Evolutionary conservation across 2,329 filamentous ascomycete species (phyloP), one percentile per base, ranked within the genome.

Genomic region (Hortaea werneckii): DNA sequence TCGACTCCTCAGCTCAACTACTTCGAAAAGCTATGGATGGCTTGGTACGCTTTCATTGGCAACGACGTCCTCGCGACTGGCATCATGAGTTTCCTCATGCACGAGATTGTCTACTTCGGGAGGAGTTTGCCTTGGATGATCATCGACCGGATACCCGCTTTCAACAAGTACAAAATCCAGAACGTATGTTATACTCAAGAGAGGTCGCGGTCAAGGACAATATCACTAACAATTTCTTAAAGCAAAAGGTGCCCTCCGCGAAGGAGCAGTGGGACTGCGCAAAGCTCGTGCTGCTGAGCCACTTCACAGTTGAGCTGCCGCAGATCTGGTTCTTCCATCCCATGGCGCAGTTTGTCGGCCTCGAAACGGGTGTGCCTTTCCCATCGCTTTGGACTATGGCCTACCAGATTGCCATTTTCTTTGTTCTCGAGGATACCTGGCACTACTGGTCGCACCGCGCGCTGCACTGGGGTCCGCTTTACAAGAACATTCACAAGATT

Each of bases 301-400:
- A 98, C 69, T 94, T 96, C 70, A 96, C 92, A 55, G 92, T 95
- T 67, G 92, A 98, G 70, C 79, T 98, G 34, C 92, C 92, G 51
- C 92, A 96, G 70, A 96, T 96, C 67, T 96, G 90, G 90, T 79
- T 96, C 59, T 98, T 98, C 78, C 92, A 98, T 74, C 92, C 92
- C 29, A 80, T 95, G 74, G 90, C 90, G 48, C 87, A 89, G 64
- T 94, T 80, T 70, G 89, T 87, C 65, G 92, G 92, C 59, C 83
- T 98, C 69, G 76, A 82, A 48, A 95, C 86, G 54, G 79, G 80
- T 51, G 86, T 95, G 41, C 92, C 90, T 7, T 98, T 98, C 74
- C 92, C 92, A 30, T 74, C 84, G 9, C 60, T 83, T 55, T 84
- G 77, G 71, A 95, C 82, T 61, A 96, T 98, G 76, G 84, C 83